Base-by-base conservation (phyloP, 192 early-diverging fungal genomes). In the Umbelopsis vinacea region DNA sequence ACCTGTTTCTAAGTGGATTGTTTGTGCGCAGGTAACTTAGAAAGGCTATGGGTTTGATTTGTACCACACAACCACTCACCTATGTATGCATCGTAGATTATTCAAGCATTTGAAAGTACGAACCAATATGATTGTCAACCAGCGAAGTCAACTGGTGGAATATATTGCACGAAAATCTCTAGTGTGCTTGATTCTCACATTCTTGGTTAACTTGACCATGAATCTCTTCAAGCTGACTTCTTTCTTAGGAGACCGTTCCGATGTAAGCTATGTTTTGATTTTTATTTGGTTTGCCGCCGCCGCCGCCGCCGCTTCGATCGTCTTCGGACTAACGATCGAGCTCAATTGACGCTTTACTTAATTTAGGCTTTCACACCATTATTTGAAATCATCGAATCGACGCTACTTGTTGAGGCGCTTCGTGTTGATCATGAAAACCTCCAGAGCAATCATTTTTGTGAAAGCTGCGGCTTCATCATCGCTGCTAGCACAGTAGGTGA, bases 401-500 rank as follows among this genome's bases (percentile, higher is more conserved):
- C 77, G 15, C 33, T 78, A 35, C 7, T 78, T 14, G 77, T 78
- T 12, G 77, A 78, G 37, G 77, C 77, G 1, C 66, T 78, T n/a
- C 68, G 77, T 29, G 74, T 69, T 26, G 74, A 75, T 52, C 71
- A 72, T 23, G 60, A 66, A 37, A 50, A 66, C 23, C 23, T 66
- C 8, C 47, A 50, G 11, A 63, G 15, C 57, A 29, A 52, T 35
- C 21, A 40, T 33, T 74, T 74, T 55, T 74, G 72, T 35, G 72
- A 74, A n/a, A 68, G 52, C 26, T 74, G 72, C 33, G 66, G 52
- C 9, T 68, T 67, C 11, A 38, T 68, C 7, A 68, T 95, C 67
- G 93, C 92, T 11, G 94, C 95, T 50, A 89, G 95, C 75, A 96
- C 94, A 74, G 82, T 86, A 74, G 91, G 92, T 24, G 96, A 94